A percentile compares a stretch with the other conserved stretches of the same genome.
Evolutionary conservation across 768 basidiomycete genomes (phyloP).

Genomic region (Hericium alpestre): DNA sequence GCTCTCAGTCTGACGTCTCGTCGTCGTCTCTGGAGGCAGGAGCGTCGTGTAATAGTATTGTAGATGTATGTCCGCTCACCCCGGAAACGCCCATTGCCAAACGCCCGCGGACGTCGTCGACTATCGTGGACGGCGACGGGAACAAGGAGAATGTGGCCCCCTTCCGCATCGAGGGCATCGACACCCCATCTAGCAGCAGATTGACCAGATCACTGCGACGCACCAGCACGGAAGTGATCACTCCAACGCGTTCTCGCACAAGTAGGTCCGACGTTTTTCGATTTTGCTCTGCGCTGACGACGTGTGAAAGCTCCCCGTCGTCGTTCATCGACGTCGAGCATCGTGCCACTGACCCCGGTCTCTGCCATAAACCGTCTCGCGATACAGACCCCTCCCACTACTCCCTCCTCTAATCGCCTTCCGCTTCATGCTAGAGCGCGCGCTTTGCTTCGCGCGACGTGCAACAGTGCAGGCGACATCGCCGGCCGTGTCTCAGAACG

Average conservation of each 20-base stretch:
- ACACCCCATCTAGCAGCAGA: constrained; percentile 10
- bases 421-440: constrained; percentile 53
- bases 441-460: constrained; percentile 62
- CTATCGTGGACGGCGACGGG: constrained; percentile 38
- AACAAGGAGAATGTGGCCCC: constrained; percentile 82
- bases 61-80: constrained; percentile 36
- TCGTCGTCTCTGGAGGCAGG: constrained; percentile 22
- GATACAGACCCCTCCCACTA: constrained; percentile 50
- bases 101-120: constrained; percentile 42
- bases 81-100: constrained; percentile 57
- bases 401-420: constrained; percentile 33
- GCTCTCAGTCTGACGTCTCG: constrained; percentile 18
- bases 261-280: constrained; percentile 26
- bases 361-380: constrained; percentile 33
- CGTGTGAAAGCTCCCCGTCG: constrained; percentile 31
- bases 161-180: constrained; percentile 28
- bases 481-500: constrained; percentile 64
- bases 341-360: constrained; percentile 22
- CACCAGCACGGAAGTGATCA: constrained; percentile 23
- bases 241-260: constrained; percentile 33
- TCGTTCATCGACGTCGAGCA: constrained; percentile 37
- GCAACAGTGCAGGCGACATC: constrained; percentile 44
- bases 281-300: constrained; percentile 4
- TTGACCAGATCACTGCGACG: constrained; percentile 26
- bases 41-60: constrained; percentile 5